Conservation (phyloP, 148 eudicot species). For the Vaccinium myrtillus region DNA sequence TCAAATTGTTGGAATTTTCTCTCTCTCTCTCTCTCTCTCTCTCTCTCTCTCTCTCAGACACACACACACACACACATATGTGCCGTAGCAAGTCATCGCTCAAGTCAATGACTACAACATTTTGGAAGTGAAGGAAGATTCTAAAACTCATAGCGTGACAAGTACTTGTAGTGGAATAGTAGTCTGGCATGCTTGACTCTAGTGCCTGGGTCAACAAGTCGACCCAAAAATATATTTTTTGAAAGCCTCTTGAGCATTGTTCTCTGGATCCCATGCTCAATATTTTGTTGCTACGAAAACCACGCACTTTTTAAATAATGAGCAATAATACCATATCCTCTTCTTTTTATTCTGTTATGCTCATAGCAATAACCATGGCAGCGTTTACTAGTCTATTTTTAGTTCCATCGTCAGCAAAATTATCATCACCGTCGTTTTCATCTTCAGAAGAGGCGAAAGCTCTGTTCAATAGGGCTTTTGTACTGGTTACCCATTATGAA, state of each 20-base stretch:
- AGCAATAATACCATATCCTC: not conserved
- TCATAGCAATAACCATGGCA: not conserved
- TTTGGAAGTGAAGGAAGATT: no score
- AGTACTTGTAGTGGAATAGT: no score
- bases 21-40: no score
- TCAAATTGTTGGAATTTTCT: no score
- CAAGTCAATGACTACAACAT: no score
- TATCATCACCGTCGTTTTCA: not conserved
- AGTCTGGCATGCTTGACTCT: no score
- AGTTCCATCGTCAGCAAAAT: not conserved
- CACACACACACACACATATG: no score
- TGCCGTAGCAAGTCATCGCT: no score
- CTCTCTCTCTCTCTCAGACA: no score
- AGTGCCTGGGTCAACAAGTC: not conserved
- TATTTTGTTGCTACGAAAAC: not conserved
- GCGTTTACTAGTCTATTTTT: not conserved
- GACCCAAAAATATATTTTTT: not conserved
- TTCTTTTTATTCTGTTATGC: not conserved
- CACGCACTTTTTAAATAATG: not conserved
- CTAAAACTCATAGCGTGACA: no score
- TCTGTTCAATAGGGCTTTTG: not conserved
- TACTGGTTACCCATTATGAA: no score
- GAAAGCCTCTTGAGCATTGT: not conserved
- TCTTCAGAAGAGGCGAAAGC: slow-evolving; percentile 9
- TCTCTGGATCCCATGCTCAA: not conserved